Evolutionary conservation across 2,329 filamentous ascomycete species (phyloP).

Genomic region (Fusarium kyushuense): DNA sequence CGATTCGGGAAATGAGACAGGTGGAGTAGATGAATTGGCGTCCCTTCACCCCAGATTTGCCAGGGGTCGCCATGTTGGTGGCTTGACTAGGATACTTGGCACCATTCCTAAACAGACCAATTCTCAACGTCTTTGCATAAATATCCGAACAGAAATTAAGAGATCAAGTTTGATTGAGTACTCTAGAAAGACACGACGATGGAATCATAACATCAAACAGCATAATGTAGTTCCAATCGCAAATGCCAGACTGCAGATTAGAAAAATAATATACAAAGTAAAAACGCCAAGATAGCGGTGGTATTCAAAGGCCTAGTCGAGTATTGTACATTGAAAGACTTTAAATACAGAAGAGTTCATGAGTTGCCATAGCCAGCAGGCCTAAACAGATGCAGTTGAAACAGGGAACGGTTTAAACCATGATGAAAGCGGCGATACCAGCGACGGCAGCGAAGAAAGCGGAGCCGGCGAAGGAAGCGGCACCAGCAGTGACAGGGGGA

Average conservation of each 20-base stretch:
- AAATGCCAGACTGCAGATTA: slow-evolving; percentile 56
- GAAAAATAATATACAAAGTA: slow-evolving; percentile 55
- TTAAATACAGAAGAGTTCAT: slow-evolving; percentile 51
- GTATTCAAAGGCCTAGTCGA: slow-evolving; percentile 55
- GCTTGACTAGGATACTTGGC: slow-evolving; percentile 22
- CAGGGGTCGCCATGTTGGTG: slow-evolving; percentile 11
- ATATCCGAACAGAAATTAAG: background rate
- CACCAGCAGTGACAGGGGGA: slow-evolving; percentile 63
- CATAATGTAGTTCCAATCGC: slow-evolving; percentile 21
- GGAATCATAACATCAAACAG: slow-evolving; percentile 10
- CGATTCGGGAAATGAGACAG: slow-evolving; percentile 41
- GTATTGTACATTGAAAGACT: slow-evolving; percentile 55
- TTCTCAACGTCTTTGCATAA: slow-evolving; percentile 5
- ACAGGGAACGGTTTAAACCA: slow-evolving; percentile 62
- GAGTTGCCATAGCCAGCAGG: slow-evolving; percentile 57
- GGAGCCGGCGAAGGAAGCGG: slow-evolving; percentile 65
- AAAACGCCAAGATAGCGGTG: slow-evolving; percentile 47
- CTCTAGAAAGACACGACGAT: background rate
- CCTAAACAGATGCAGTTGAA: slow-evolving; percentile 55
- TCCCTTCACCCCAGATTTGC: slow-evolving; percentile 40
- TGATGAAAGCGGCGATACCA: slow-evolving; percentile 65
- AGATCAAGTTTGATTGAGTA: background rate
- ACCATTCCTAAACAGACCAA: background rate
- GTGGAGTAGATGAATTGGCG: slow-evolving; percentile 15
- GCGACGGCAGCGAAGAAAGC: slow-evolving; percentile 66